phyloP scores from a whole-genome alignment of 2,329 filamentous ascomycete species.

The Clonostachys sp. region DNA sequence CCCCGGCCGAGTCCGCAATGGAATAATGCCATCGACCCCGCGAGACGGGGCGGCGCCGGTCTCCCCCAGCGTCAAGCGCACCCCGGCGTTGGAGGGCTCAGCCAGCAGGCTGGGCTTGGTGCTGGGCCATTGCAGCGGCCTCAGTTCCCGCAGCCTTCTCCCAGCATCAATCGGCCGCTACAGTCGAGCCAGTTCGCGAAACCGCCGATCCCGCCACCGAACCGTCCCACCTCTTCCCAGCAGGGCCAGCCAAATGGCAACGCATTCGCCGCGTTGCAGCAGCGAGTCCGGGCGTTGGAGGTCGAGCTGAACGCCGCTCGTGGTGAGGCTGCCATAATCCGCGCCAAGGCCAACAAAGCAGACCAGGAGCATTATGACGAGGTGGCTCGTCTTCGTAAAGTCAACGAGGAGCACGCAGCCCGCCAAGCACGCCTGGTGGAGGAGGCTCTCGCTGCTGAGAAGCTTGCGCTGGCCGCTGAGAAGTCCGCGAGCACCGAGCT shows the following conservation, averaged over 20 bases:
- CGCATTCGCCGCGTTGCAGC: conserved; percentile 41
- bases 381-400: conserved; percentile 55
- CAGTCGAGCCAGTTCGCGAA: conserved; percentile 36
- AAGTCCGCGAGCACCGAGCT: conserved; percentile 64
- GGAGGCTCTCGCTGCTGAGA: conserved; percentile 50
- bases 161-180: conserved; percentile 16
- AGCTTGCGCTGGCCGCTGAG: conserved; percentile 34
- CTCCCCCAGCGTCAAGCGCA: conserved; percentile 1
- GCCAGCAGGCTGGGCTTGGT: background rate
- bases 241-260: conserved; percentile 8
- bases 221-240: conserved; percentile 6
- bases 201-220: conserved; percentile 18
- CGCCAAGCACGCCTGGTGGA: conserved; percentile 62
- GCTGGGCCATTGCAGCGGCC: conserved; percentile 6
- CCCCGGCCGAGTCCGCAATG: conserved; percentile 28
- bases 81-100: background rate
- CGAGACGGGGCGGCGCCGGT: conserved; percentile 7
- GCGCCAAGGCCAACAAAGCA: conserved; percentile 61
- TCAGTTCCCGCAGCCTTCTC: conserved; percentile 11
- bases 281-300: conserved; percentile 47
- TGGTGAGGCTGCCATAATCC: conserved; percentile 72
- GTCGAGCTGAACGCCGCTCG: conserved; percentile 56
- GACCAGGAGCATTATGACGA: conserved; percentile 59
- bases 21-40: conserved; percentile 24
- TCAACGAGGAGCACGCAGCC: conserved; percentile 58